phyloP scores from a whole-genome alignment of 2,329 filamentous ascomycete species.

The Ophiostoma angusticollis region DNA sequence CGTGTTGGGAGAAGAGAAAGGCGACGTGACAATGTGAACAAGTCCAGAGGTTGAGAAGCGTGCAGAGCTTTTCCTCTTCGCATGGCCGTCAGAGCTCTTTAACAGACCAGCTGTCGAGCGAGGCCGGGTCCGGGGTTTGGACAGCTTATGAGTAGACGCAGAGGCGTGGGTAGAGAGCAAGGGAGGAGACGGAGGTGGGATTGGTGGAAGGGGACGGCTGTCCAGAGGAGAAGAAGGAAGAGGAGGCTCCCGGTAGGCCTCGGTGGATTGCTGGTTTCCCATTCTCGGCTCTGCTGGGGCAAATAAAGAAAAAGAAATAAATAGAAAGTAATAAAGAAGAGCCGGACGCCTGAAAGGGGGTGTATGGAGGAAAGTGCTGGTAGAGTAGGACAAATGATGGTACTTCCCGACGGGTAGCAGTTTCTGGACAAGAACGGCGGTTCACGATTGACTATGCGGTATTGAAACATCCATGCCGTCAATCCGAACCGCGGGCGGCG shows the following conservation, averaged over 20 bases:
- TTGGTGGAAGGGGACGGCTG: conserved; percentile 14
- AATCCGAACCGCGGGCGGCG: conserved; percentile 18
- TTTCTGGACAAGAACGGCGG: conserved; percentile 13
- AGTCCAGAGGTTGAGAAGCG: conserved; percentile 19
- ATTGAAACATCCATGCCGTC: conserved; percentile 29
- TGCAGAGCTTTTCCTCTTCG: conserved; percentile 17
- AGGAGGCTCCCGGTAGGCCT: conserved; percentile 24
- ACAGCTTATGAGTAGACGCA: conserved; percentile 31
- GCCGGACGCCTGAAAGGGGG: no score
- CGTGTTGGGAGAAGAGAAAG: conserved; percentile 10
- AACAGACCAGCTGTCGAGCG: conserved; percentile 30
- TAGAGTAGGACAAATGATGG: neutral
- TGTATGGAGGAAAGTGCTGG: neutral
- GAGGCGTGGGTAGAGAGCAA: neutral
- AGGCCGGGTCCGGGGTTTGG: conserved; percentile 36
- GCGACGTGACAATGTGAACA: conserved; percentile 13
- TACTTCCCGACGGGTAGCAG: conserved; percentile 1
- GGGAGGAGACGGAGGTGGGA: conserved; percentile 1
- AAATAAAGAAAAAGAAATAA: conserved; percentile 7
- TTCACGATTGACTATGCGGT: conserved; percentile 24
- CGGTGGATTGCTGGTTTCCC: conserved; percentile 38
- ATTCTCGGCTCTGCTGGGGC: conserved; percentile 23
- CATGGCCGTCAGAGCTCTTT: conserved; percentile 22
- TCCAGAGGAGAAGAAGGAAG: neutral
- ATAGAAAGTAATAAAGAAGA: neutral